Evolutionary conservation across 1,284 basidiomycete species (phyloP).

Genomic region (Rhodotorula sp.): DNA sequence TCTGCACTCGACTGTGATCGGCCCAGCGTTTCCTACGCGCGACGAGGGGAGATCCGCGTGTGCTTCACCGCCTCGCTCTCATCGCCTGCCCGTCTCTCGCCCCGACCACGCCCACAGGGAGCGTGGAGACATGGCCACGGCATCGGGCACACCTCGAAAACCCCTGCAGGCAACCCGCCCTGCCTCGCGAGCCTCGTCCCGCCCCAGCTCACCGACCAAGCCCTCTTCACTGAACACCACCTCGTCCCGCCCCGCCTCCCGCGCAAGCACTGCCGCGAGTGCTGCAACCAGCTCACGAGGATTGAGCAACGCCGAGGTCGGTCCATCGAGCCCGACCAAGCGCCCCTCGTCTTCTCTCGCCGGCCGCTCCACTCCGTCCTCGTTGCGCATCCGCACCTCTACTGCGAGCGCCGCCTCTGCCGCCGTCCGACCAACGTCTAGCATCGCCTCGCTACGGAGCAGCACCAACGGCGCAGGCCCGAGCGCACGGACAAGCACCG

Average conservation of each 20-base stretch:
- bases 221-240: background rate
- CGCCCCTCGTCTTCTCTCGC: background rate
- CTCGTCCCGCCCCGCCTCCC: background rate
- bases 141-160: background rate
- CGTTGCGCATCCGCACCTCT: background rate
- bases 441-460: background rate
- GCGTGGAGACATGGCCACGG: background rate
- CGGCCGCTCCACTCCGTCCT: background rate
- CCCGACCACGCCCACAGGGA: background rate
- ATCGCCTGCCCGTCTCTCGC: too few species aligned
- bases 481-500: background rate
- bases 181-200: background rate
- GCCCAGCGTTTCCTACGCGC: too few species aligned
- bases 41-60: background rate
- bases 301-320: background rate
- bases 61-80: background rate
- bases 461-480: too few species aligned
- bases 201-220: background rate
- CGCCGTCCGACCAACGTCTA: background rate
- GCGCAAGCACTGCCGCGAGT: background rate
- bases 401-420: background rate
- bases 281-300: background rate
- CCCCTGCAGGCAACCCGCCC: background rate
- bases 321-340: background rate
- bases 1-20: too few species aligned